Evolutionary conservation across 169 alveolate species (phyloP).

Genomic region (Babesia bigemina): DNA sequence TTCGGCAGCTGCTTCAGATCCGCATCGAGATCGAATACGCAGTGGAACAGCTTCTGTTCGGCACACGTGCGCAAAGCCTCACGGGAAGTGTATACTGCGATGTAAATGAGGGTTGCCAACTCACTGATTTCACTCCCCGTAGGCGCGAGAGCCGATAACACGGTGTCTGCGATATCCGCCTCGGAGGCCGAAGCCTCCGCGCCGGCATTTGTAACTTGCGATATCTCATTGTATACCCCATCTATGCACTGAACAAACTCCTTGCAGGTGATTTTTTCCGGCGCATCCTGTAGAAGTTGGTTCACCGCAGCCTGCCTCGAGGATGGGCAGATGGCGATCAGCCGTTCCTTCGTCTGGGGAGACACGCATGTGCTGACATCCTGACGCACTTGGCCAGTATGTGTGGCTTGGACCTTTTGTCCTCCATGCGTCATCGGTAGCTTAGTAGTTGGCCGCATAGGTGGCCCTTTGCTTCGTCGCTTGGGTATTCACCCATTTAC

Average conservation of each 20-base stretch:
- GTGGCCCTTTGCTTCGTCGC: neutral
- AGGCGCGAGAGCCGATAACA: conserved; percentile 17
- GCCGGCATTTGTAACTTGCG: conserved; percentile 6
- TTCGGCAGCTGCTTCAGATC: conserved; percentile 31
- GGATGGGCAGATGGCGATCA: conserved; percentile 10
- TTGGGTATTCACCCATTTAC: conserved; percentile 10
- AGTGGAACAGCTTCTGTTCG: conserved; percentile 43
- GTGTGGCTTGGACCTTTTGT: conserved; percentile 9
- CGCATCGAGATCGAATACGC: conserved; percentile 44
- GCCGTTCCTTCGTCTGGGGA: conserved; percentile 17
- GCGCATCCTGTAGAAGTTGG: conserved; percentile 26
- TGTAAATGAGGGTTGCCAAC: conserved; percentile 17
- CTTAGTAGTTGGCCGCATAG: neutral
- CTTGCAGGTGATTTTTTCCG: conserved; percentile 6
- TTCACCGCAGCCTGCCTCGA: conserved; percentile 17
- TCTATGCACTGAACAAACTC: conserved; percentile 23
- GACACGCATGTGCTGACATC: neutral
- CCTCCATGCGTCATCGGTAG: conserved; percentile 30
- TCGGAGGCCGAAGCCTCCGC: conserved; percentile 13
- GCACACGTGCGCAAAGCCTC: conserved; percentile 3
- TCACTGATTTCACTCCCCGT: conserved; percentile 9
- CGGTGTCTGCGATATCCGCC: conserved; percentile 27
- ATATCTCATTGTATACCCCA: conserved; percentile 15
- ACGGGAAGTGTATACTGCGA: conserved; percentile 17
- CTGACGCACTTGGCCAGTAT: conserved; percentile 19